Percentiles rank a stretch among this genome's conserved stretches.
Evolutionary conservation across 257 asterid species (phyloP).

Genomic region (Solanum acaule): DNA sequence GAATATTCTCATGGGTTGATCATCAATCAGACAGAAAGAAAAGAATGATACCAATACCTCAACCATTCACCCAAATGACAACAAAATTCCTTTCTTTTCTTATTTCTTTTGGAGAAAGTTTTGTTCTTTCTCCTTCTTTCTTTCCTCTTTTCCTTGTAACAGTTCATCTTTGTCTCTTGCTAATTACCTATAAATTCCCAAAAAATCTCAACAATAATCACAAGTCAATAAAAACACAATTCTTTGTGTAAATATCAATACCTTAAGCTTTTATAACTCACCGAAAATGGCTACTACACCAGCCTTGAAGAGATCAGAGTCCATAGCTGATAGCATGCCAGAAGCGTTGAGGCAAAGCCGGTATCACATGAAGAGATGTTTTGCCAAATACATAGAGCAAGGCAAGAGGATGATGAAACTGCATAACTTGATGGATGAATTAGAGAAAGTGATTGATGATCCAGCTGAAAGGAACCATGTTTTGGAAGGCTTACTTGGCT

Average conservation of each 20-base stretch:
- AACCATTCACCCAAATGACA: background rate
- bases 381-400: slow-evolving; percentile 55
- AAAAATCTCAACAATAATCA: background rate
- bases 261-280: background rate
- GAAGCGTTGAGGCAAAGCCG: slow-evolving; percentile 87
- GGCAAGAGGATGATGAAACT: slow-evolving; percentile 69
- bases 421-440: slow-evolving; percentile 61
- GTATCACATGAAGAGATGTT: slow-evolving; percentile 86
- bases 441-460: slow-evolving; percentile 75
- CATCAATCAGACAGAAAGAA: slow-evolving; percentile 13
- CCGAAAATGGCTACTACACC: slow-evolving; percentile 35
- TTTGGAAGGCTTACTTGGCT: slow-evolving; percentile 73
- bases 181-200: slow-evolving; percentile 31
- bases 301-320: slow-evolving; percentile 53
- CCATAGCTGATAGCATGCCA: slow-evolving; percentile 77
- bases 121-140: slow-evolving; percentile 31
- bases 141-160: slow-evolving; percentile 8
- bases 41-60: slow-evolving; percentile 44
- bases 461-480: slow-evolving; percentile 50
- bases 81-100: slow-evolving; percentile 43
- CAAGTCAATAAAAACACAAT: background rate
- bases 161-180: slow-evolving; percentile 7
- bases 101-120: slow-evolving; percentile 17
- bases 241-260: background rate
- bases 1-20: background rate